Evolutionary conservation across 2,329 filamentous ascomycete genomes (phyloP).

Genomic region (Bisporella sp.): DNA sequence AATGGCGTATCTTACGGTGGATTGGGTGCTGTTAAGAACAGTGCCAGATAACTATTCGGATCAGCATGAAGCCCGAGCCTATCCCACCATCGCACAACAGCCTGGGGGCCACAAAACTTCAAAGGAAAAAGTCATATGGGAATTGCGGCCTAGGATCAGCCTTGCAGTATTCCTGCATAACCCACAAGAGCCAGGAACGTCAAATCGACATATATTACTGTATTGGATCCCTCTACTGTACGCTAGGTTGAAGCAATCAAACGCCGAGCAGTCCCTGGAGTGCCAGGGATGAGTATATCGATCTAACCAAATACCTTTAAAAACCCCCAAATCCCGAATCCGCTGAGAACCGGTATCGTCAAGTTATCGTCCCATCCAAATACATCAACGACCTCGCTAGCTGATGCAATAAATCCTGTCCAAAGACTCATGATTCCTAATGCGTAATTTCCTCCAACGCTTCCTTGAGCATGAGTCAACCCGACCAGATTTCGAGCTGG

Average conservation of each 20-base stretch:
- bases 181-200: background rate
- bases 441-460: constrained; percentile 64
- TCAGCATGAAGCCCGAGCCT: background rate
- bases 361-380: constrained; percentile 97
- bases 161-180: too few relatives aligned
- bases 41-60: background rate
- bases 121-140: too few relatives aligned
- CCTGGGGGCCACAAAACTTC: background rate
- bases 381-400: constrained; percentile 83
- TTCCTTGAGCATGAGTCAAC: constrained; percentile 48
- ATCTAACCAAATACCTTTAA: constrained; percentile 69
- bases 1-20: too few relatives aligned
- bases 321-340: constrained; percentile 84
- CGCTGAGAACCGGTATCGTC: constrained; percentile 89
- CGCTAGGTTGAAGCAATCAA: constrained; percentile 11
- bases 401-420: constrained; percentile 82
- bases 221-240: constrained; percentile 12
- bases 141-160: too few relatives aligned
- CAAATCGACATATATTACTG: constrained; percentile 5
- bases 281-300: constrained; percentile 1
- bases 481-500: constrained; percentile 53
- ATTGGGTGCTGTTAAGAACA: too few relatives aligned
- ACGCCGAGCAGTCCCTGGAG: constrained; percentile 9
- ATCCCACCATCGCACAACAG: background rate
- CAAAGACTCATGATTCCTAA: constrained; percentile 76